Conservation (phyloP, 2,329 filamentous ascomycete species). For the Aspergillus unguis region DNA sequence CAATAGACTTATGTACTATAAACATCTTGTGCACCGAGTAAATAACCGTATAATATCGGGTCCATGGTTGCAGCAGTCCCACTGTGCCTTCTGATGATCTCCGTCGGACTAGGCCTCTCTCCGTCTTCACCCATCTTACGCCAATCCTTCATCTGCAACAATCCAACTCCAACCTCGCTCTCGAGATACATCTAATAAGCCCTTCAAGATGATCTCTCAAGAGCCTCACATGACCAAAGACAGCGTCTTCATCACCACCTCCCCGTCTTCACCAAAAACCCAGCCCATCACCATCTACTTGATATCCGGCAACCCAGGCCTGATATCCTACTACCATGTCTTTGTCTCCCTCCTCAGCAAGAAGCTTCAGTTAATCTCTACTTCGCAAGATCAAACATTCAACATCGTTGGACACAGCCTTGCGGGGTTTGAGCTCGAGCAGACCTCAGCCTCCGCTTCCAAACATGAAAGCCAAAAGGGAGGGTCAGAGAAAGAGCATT, state of each 20-base stretch:
- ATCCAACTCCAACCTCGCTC: no score
- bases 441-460: neutral
- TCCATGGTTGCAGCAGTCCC: no score
- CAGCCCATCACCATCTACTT: slow-evolving; percentile 39
- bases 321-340: slow-evolving; percentile 49
- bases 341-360: slow-evolving; percentile 40
- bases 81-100: no score
- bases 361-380: slow-evolving; percentile 9
- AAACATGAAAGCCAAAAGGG: neutral
- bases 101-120: no score
- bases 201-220: neutral
- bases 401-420: slow-evolving; percentile 36
- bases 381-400: slow-evolving; percentile 7
- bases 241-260: slow-evolving; percentile 26
- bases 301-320: slow-evolving; percentile 50
- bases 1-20: neutral
- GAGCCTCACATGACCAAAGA: slow-evolving; percentile 28
- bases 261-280: slow-evolving; percentile 1
- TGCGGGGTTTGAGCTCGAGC: slow-evolving; percentile 32
- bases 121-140: neutral
- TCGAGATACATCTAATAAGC: no score
- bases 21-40: no score
- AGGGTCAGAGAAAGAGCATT: neutral
- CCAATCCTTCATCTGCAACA: neutral
- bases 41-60: no score